phyloP scores from a whole-genome alignment of 225 moss, liverwort and hornwort genomes.

The Pseudoscleropodium purum region DNA sequence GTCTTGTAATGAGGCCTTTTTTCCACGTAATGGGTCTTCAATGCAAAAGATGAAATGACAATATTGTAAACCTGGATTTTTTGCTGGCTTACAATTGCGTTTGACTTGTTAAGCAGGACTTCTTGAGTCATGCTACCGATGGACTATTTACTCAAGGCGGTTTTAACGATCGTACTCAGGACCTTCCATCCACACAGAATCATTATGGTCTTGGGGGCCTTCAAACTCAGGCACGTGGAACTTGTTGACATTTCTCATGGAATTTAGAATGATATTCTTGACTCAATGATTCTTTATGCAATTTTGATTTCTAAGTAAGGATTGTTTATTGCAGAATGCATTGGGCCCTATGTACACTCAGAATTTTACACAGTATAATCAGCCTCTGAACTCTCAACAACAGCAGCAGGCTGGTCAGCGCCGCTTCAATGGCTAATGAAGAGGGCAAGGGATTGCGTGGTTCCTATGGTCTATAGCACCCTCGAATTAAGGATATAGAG shows the following conservation, averaged over 20 bases:
- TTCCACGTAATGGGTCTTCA: neutral
- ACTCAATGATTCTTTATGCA: neutral
- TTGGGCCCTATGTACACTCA: slow-evolving; percentile 85
- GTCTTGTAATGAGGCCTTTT: neutral
- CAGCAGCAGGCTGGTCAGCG: slow-evolving; percentile 76
- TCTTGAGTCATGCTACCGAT: slow-evolving; percentile 79
- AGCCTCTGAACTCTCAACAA: slow-evolving; percentile 51
- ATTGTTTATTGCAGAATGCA: slow-evolving; percentile 45
- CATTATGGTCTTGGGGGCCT: slow-evolving; percentile 87
- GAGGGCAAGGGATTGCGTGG: slow-evolving; percentile 17
- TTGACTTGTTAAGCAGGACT: slow-evolving; percentile 45
- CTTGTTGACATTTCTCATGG: neutral
- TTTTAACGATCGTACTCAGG: slow-evolving; percentile 79
- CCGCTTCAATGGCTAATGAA: slow-evolving; percentile 81
- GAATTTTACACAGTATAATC: slow-evolving; percentile 85
- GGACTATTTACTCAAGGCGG: slow-evolving; percentile 90
- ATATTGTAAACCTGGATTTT: neutral
- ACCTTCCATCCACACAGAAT: slow-evolving; percentile 75
- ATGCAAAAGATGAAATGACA: neutral
- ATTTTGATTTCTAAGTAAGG: neutral
- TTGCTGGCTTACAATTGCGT: neutral
- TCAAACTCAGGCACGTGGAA: slow-evolving; percentile 65
- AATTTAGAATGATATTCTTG: neutral
- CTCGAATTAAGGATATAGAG: slow-evolving; percentile 30
- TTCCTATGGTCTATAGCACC: slow-evolving; percentile 35